Conservation (phyloP, 345 rosid genomes). For the Citrus maxima region DNA sequence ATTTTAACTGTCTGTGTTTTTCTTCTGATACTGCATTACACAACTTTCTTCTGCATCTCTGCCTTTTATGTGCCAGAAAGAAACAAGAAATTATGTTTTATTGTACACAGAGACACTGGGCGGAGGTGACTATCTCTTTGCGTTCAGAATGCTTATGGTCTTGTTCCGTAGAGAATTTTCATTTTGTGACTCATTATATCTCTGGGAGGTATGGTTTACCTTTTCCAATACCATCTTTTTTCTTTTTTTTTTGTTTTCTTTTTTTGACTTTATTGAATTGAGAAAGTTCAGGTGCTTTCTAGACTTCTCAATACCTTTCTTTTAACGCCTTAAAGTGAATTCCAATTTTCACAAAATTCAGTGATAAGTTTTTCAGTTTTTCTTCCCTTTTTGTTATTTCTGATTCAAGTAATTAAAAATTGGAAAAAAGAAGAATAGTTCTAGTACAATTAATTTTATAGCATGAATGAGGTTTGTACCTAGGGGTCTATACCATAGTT, state of each 20-base stretch:
- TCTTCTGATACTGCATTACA: neutral
- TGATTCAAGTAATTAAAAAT: neutral
- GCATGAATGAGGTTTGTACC: neutral
- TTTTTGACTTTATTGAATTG: neutral
- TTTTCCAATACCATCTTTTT: neutral
- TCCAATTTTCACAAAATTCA: neutral
- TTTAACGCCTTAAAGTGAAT: neutral
- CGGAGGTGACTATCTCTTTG: slow-evolving; percentile 96
- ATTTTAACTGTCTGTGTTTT: neutral
- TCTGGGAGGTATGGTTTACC: slow-evolving; percentile 81
- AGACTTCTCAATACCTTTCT: neutral
- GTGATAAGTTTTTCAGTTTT: neutral
- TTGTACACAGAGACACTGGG: slow-evolving; percentile 72
- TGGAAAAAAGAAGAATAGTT: neutral
- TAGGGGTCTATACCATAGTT: neutral
- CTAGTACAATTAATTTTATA: neutral
- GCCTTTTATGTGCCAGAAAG: slow-evolving; percentile 1
- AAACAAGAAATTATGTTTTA: neutral
- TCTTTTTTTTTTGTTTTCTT: neutral
- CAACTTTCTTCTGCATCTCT: slow-evolving; percentile 8
- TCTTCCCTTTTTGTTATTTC: neutral
- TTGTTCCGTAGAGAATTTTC: slow-evolving; percentile 95
- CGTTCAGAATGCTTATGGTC: slow-evolving; percentile 96
- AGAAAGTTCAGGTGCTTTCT: neutral
- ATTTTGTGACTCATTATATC: slow-evolving; percentile 89